Evolutionary conservation across 192 early-diverging fungal species (phyloP).

Genomic region (Coemansia sp.): DNA sequence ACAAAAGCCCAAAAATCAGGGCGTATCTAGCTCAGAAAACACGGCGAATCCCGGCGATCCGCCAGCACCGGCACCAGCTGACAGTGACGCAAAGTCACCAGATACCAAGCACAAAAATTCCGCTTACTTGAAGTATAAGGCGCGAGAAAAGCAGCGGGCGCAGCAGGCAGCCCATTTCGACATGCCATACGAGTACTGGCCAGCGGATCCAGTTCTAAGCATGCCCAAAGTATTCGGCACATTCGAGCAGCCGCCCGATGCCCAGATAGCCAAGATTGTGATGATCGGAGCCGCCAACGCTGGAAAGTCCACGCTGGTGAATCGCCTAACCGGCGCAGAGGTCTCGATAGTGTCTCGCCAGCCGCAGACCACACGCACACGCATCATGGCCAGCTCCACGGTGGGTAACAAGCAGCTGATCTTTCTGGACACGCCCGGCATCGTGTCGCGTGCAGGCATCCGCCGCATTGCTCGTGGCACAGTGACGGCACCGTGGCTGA

Average conservation of each 20-base stretch:
- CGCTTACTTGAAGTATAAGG: not conserved
- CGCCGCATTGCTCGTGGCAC: constrained; percentile 31
- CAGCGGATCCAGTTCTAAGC: constrained; percentile 5
- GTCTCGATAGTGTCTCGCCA: constrained; percentile 68
- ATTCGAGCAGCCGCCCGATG: constrained; percentile 60
- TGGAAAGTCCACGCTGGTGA: constrained; percentile 78
- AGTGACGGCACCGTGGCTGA: constrained; percentile 47
- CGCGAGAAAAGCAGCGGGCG: constrained; percentile 2
- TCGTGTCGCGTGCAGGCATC: constrained; percentile 38
- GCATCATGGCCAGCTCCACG: constrained; percentile 59
- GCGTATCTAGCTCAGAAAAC: too few relatives aligned
- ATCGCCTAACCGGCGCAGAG: constrained; percentile 56
- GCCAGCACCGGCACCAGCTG: not conserved
- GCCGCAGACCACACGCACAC: constrained; percentile 70
- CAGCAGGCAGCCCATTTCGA: constrained; percentile 4
- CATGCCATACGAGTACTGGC: constrained; percentile 14
- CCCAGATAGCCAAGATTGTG: constrained; percentile 60
- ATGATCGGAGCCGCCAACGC: constrained; percentile 70
- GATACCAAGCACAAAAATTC: not conserved
- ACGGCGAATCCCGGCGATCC: not conserved
- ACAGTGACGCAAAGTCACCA: not conserved
- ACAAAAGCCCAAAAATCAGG: constrained; percentile 5
- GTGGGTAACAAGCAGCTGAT: constrained; percentile 63
- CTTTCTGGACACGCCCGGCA: constrained; percentile 51
- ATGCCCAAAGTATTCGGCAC: constrained; percentile 41